phyloP scores from a whole-genome alignment of 2,329 filamentous ascomycete species.

The Diplodia sapinea region DNA sequence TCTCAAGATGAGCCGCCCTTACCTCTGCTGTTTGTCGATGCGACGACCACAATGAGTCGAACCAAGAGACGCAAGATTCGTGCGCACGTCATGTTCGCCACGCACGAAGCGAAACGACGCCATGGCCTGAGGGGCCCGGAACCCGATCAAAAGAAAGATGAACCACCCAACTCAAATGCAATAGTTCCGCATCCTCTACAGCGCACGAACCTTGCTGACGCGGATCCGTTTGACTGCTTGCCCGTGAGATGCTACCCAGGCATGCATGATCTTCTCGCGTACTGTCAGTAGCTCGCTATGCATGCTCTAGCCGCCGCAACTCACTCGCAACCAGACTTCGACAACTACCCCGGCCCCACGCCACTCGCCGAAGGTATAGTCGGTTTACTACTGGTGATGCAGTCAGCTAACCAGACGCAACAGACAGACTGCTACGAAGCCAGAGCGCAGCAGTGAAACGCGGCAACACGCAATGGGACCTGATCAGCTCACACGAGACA shows the following conservation, averaged over 20 bases:
- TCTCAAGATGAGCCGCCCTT: neutral
- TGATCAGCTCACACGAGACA: neutral
- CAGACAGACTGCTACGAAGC: neutral
- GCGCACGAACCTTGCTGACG: neutral
- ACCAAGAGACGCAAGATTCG: neutral
- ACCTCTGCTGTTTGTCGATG: neutral
- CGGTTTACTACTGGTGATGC: too few species aligned
- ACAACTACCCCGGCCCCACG: neutral
- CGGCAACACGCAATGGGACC: neutral
- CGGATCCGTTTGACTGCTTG: neutral
- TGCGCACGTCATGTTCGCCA: neutral
- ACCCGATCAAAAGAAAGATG: neutral
- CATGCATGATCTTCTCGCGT: neutral
- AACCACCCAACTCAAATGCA: too few species aligned
- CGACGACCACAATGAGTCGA: neutral
- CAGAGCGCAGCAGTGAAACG: neutral
- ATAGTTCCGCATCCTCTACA: neutral
- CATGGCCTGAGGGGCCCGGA: neutral
- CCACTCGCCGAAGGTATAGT: neutral
- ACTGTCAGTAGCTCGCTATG: neutral
- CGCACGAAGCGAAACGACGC: neutral
- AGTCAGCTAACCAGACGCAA: neutral
- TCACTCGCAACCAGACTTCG: neutral
- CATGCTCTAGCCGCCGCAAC: neutral
- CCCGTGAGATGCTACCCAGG: neutral